Evolutionary conservation across 225 moss, liverwort and hornwort species (phyloP), one percentile per base, ranked within the genome.

Genomic region (Bryoerythrophyllum caledonicum): DNA sequence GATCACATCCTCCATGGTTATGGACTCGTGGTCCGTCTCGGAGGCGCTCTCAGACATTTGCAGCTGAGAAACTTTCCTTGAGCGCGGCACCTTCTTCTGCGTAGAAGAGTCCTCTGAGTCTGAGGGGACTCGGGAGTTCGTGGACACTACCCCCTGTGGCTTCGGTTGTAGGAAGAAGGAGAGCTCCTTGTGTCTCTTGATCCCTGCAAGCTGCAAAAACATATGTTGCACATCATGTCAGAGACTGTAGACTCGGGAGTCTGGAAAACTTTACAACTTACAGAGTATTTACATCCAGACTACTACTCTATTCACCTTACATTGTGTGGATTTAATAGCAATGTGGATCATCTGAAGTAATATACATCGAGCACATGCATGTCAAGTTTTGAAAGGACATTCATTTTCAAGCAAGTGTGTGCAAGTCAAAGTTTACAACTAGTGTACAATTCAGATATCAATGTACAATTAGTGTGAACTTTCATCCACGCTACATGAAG

Each of bases 61-160:
- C 1, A 88, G 72, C 74, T 88, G 88, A 30, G 89, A 89, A 1
- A 86, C 85, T 76, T 81, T 90, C 81, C 80, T 96, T 37, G 85
- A 91, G 61, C 80, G 76, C 12, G 85, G 86, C 30, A 91, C 92
- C 68, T 92, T 94, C 76, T 89, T 92, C 2, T 87, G 86, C 10
- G 89, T 90, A 57, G 94, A 90, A 1, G 90, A 89, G 74, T 99
- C 95, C 43, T 95, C 93, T 10, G 93, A 91, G 58, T 95, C 93
- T 6, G 88, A 88, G 8, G 76, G 63, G 14, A 57, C 67, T 2
- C 86, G 80, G 70, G 83, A 69, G 74, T 79, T 86, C 20, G 79
- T 76, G 77, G 77, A 85, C 0, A 67, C 85, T 54, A 76, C 80
- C 28, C 81, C 90, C 72, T 87, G 87, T 17, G 88, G 79, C 60